These are phyloP conservation scores for Linnemannia elongata DNA, from an alignment of 192 early-diverging fungal species.

Conservation along the genomic window DNA sequence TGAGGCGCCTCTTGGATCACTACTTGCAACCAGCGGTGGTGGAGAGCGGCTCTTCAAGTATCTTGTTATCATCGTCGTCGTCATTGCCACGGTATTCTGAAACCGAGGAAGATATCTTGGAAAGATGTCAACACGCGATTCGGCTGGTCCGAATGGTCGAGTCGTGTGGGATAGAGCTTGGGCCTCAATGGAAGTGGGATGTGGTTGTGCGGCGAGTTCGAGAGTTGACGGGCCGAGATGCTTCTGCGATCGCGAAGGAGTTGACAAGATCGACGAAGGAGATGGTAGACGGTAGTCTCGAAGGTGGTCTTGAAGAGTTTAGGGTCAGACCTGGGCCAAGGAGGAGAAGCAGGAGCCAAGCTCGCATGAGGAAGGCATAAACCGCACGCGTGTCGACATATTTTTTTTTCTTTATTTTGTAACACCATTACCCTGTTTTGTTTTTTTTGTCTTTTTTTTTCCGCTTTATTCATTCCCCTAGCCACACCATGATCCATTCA, in stretches of 20 bases:
- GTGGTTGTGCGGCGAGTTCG: constrained; percentile 26
- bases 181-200: constrained; percentile 36
- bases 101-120: background rate
- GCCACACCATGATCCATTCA: background rate
- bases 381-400: background rate
- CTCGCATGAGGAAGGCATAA: background rate
- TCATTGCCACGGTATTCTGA: background rate
- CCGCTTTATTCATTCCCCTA: background rate
- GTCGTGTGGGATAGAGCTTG: constrained; percentile 27
- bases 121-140: constrained; percentile 37
- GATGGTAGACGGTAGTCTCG: background rate
- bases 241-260: constrained; percentile 7
- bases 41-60: too few relatives aligned
- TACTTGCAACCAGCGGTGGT: background rate
- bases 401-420: background rate
- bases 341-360: background rate
- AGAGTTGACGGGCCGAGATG: constrained; percentile 14
- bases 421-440: background rate
- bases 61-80: background rate
- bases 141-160: constrained; percentile 41
- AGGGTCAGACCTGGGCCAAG: background rate
- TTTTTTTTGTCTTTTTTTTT: constrained; percentile 3
- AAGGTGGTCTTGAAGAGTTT: background rate
- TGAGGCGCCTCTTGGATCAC: constrained; percentile 44
- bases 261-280: background rate